These are phyloP conservation scores for Ceratobasidium theobromae DNA, from an alignment of 1,284 basidiomycete species.

Conservation along the genomic window DNA sequence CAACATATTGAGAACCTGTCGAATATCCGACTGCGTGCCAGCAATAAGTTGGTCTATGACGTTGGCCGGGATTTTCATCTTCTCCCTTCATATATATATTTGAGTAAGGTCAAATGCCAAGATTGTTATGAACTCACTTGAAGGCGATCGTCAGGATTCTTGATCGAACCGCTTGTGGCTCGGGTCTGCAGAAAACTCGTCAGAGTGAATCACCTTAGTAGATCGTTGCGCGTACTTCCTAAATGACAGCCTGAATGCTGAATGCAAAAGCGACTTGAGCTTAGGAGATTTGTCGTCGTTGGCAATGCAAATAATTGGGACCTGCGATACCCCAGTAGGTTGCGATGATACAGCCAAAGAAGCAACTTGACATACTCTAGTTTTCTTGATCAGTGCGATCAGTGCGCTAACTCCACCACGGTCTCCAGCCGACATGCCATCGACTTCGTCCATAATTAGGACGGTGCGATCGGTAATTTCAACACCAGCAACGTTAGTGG, in stretches of 20 bases:
- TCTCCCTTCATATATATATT: slow-evolving; percentile 60
- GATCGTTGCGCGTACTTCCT: slow-evolving; percentile 55
- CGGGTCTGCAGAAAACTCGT: slow-evolving; percentile 57
- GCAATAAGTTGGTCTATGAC: slow-evolving; percentile 90
- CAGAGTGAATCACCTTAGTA: background rate
- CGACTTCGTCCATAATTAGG: slow-evolving; percentile 99
- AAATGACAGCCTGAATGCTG: slow-evolving; percentile 78
- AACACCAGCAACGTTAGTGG: slow-evolving; percentile 67
- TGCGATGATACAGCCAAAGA: background rate
- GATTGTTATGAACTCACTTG: slow-evolving; percentile 58
- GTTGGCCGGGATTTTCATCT: slow-evolving; percentile 85
- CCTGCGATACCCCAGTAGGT: slow-evolving; percentile 48
- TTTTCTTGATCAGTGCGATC: slow-evolving; percentile 91
- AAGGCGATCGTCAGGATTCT: slow-evolving; percentile 85
- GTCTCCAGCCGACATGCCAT: slow-evolving; percentile 98
- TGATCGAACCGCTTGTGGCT: slow-evolving; percentile 72
- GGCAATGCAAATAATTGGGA: slow-evolving; percentile 97
- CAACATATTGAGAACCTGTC: slow-evolving; percentile 96
- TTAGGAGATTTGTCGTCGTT: slow-evolving; percentile 88
- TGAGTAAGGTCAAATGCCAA: background rate
- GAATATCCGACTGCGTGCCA: slow-evolving; percentile 91
- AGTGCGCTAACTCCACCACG: slow-evolving; percentile 93
- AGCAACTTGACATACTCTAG: slow-evolving; percentile 57
- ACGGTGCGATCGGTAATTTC: slow-evolving; percentile 78
- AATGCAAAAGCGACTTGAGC: slow-evolving; percentile 81